Evolutionary conservation across 2,329 filamentous ascomycete genomes (phyloP).

Genomic region (Epichloe brachyelytri): DNA sequence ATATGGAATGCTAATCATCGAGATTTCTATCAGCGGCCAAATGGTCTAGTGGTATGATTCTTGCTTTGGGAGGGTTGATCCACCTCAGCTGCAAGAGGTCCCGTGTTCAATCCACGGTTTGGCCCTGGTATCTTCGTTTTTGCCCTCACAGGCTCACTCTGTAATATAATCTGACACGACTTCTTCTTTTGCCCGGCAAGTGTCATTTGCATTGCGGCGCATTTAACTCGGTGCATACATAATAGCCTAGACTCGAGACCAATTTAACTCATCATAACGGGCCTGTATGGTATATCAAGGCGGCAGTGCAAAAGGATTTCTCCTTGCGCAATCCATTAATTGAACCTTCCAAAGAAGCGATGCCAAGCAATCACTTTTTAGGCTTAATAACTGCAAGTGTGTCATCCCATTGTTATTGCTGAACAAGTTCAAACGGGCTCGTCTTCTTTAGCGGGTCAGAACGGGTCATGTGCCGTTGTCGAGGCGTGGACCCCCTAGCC

Average conservation of each 20-base stretch:
- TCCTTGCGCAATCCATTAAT: too few species aligned
- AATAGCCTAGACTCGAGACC: neutral
- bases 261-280: too few species aligned
- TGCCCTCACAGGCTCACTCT: neutral
- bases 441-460: neutral
- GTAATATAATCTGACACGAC: neutral
- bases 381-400: too few species aligned
- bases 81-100: constrained; percentile 18
- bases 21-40: constrained; percentile 6
- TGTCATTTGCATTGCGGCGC: neutral
- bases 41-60: constrained; percentile 24
- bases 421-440: neutral
- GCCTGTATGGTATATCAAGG: too few species aligned
- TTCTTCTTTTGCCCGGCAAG: neutral
- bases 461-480: neutral
- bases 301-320: too few species aligned
- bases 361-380: too few species aligned
- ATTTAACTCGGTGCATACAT: neutral
- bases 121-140: constrained; percentile 10
- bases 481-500: neutral
- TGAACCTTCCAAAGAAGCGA: too few species aligned
- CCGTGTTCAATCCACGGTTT: constrained; percentile 21
- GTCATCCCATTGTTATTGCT: too few species aligned
- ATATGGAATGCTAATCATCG: neutral
- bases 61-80: constrained; percentile 15